Conservation (phyloP, 352 stramenopile species). For the Phytophthora sojae region DNA sequence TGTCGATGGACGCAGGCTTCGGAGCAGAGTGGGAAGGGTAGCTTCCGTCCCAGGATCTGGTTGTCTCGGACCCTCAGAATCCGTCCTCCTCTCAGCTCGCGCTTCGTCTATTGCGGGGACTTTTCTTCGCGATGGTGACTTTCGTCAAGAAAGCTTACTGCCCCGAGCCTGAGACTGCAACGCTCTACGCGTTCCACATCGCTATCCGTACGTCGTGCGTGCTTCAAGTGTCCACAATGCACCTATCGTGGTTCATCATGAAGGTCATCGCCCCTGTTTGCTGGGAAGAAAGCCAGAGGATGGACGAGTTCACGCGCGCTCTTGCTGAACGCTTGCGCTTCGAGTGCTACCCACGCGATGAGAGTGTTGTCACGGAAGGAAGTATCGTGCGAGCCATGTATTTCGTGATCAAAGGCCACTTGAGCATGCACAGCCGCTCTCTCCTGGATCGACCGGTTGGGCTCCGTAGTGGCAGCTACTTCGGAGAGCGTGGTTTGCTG, state of each 20-base stretch:
- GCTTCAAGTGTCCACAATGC: slow-evolving; percentile 35
- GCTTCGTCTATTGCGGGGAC: slow-evolving; percentile 42
- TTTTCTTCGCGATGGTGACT: slow-evolving; percentile 48
- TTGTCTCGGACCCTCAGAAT: slow-evolving; percentile 28
- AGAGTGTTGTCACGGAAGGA: slow-evolving; percentile 58
- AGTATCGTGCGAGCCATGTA: slow-evolving; percentile 63
- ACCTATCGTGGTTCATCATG: slow-evolving; percentile 41
- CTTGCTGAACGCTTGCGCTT: slow-evolving; percentile 52
- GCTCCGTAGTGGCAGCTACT: not conserved
- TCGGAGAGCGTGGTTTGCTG: not conserved
- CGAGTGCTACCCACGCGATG: slow-evolving; percentile 58
- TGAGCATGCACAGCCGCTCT: not conserved
- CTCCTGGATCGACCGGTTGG: not conserved
- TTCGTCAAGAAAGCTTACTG: slow-evolving; percentile 55
- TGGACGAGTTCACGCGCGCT: slow-evolving; percentile 29
- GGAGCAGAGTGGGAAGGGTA: slow-evolving; percentile 51
- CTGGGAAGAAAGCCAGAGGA: slow-evolving; percentile 11
- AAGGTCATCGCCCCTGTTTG: slow-evolving; percentile 41
- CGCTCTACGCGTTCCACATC: slow-evolving; percentile 47
- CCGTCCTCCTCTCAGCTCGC: slow-evolving; percentile 38
- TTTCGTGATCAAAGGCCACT: slow-evolving; percentile 45
- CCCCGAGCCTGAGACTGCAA: slow-evolving; percentile 33
- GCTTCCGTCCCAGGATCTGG: slow-evolving; percentile 40
- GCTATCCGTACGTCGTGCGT: slow-evolving; percentile 57
- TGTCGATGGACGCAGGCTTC: slow-evolving; percentile 45